A percentile compares a stretch with the other conserved stretches of the same genome.
phyloP scores from a whole-genome alignment of 2,329 filamentous ascomycete genomes.

The Verticillium dahliae region DNA sequence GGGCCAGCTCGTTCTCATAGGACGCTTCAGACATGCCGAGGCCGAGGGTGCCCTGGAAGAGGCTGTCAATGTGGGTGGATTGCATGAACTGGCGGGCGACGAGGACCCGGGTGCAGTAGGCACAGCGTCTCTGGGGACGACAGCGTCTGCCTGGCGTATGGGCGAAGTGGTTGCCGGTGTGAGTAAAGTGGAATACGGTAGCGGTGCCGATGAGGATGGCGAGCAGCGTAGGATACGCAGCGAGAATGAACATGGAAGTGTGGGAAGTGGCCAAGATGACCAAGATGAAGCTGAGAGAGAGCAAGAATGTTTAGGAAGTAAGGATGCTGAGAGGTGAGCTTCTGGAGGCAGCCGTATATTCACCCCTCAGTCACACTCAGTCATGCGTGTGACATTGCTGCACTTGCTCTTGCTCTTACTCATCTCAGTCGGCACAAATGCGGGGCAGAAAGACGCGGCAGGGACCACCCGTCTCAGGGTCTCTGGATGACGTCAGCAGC shows the following conservation, averaged over 20 bases:
- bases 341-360: not conserved
- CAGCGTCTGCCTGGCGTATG: not conserved
- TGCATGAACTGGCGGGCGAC: not conserved
- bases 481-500: not conserved
- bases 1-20: not conserved
- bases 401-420: not conserved
- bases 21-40: not conserved
- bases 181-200: not conserved
- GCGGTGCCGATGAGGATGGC: not conserved
- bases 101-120: not conserved
- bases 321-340: too few relatives aligned
- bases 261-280: not conserved
- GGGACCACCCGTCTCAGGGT: not conserved
- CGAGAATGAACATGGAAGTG: not conserved
- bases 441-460: not conserved
- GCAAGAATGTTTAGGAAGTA: too few relatives aligned
- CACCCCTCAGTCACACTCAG: too few relatives aligned
- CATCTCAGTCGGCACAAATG: not conserved
- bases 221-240: not conserved
- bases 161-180: not conserved
- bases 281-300: not conserved
- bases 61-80: not conserved
- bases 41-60: not conserved
- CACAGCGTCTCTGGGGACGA: not conserved
- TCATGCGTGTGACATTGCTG: not conserved